These are phyloP conservation scores for Vanrija pseudolonga DNA, from an alignment of 1,284 basidiomycete genomes.

Conservation along the genomic window DNA sequence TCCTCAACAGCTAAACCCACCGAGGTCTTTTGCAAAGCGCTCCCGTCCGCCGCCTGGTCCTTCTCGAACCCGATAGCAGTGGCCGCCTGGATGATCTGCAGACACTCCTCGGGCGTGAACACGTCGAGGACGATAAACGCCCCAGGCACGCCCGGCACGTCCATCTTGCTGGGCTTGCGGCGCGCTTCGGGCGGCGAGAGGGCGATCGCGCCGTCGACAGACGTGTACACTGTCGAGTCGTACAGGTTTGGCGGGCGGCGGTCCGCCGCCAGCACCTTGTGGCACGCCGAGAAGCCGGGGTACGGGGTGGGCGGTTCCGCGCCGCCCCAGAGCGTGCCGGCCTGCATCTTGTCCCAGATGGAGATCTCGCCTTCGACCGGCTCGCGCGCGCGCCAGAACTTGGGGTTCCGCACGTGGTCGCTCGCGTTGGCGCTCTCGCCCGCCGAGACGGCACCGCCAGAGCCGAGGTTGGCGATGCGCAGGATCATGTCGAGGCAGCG, in stretches of 20 bases:
- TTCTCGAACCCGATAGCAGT: constrained; percentile 54
- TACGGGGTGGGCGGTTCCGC: constrained; percentile 20
- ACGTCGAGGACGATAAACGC: constrained; percentile 55
- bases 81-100: constrained; percentile 52
- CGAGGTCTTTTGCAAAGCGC: constrained; percentile 52
- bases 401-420: constrained; percentile 17
- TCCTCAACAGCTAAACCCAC: no score
- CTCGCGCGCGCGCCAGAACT: constrained; percentile 39
- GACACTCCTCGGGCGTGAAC: constrained; percentile 53
- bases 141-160: constrained; percentile 52
- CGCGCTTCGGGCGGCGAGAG: constrained; percentile 45
- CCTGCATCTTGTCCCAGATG: constrained; percentile 41
- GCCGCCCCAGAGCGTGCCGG: constrained; percentile 30
- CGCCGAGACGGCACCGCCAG: constrained; percentile 13
- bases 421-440: constrained; percentile 16
- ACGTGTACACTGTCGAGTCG: constrained; percentile 54
- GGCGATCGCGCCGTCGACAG: constrained; percentile 48
- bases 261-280: constrained; percentile 47
- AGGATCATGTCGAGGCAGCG: constrained; percentile 56
- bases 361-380: constrained; percentile 31
- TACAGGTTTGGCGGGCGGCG: constrained; percentile 55
- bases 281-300: constrained; percentile 31
- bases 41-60: constrained; percentile 55
- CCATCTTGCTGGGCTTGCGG: constrained; percentile 21
- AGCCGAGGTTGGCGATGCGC: constrained; percentile 47